Percentiles rank a stretch among this genome's conserved stretches.
These are phyloP conservation scores for Candida neerlandica DNA, from an alignment of 1,139 yeast species.

Conservation along the genomic window DNA sequence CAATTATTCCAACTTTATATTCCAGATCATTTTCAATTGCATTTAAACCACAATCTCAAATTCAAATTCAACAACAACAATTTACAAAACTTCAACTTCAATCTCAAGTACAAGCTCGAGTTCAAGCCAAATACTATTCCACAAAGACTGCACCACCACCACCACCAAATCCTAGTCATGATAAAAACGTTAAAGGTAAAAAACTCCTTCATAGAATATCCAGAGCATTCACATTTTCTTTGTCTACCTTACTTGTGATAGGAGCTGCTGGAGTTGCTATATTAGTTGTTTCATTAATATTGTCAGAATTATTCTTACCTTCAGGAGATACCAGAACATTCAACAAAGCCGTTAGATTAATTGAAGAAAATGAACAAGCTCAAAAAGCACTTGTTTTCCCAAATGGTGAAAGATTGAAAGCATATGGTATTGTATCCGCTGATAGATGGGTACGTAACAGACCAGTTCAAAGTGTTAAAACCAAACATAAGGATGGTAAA, in stretches of 20 bases:
- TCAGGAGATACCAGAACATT: conserved; percentile 90
- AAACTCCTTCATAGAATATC: conserved; percentile 42
- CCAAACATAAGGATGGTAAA: conserved; percentile 68
- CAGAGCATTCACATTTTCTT: conserved; percentile 61
- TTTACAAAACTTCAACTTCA: not conserved
- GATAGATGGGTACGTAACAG: conserved; percentile 88
- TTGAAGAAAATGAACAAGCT: conserved; percentile 67
- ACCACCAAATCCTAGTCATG: conserved; percentile 39
- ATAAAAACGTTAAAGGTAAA: conserved; percentile 45
- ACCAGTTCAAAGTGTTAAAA: conserved; percentile 65
- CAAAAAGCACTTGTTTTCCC: conserved; percentile 58
- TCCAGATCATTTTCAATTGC: not conserved
- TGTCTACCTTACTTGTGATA: conserved; percentile 61
- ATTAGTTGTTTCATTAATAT: conserved; percentile 73
- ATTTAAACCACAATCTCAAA: not conserved
- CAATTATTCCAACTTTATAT: conserved; percentile 4
- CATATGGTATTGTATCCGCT: conserved; percentile 74
- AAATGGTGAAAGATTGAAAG: conserved; percentile 66
- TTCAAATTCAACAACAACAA: not conserved
- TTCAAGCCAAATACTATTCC: conserved; percentile 18
- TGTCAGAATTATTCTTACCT: conserved; percentile 80
- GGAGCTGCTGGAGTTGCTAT: conserved; percentile 71
- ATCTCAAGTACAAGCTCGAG: too few species aligned
- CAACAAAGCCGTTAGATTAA: conserved; percentile 77
- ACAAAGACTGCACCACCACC: conserved; percentile 44